These are phyloP conservation scores for Groenewaldozyma salmanticensis DNA, from an alignment of 805 yeast genomes.

Conservation along the genomic window DNA sequence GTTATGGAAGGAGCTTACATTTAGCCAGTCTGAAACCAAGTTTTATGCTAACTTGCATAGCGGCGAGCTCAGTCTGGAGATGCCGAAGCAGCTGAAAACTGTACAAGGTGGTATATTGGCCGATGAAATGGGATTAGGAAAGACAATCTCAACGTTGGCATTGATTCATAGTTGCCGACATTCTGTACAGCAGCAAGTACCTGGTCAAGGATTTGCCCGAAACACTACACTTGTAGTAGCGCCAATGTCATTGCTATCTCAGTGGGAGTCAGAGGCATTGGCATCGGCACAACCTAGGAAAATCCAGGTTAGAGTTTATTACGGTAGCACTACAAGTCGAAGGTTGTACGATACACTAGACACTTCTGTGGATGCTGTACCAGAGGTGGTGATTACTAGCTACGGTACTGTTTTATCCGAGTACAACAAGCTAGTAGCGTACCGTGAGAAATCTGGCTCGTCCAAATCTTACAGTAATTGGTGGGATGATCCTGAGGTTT, in stretches of 20 bases:
- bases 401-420: conserved; percentile 83
- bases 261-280: conserved; percentile 79
- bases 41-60: conserved; percentile 74
- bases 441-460: conserved; percentile 3
- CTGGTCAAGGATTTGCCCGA: conserved; percentile 33
- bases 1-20: conserved; percentile 66
- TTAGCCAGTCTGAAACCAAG: conserved; percentile 28
- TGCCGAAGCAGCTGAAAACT: conserved; percentile 52
- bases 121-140: conserved; percentile 96
- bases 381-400: conserved; percentile 68
- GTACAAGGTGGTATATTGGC: conserved; percentile 83
- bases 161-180: conserved; percentile 43
- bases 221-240: conserved; percentile 70
- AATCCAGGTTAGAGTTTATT: conserved; percentile 43
- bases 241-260: conserved; percentile 85
- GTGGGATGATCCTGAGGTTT: conserved; percentile 13
- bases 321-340: conserved; percentile 51
- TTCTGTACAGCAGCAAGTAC: conserved; percentile 4
- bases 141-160: conserved; percentile 76
- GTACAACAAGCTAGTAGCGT: conserved; percentile 37
- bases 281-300: conserved; percentile 32
- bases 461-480: conserved; percentile 7
- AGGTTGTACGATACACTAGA: conserved; percentile 41
- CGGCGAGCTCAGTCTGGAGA: conserved; percentile 64
- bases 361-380: conserved; percentile 34